Percentiles rank a stretch among this genome's conserved stretches.
These are phyloP conservation scores for Penicillium nordicum DNA, from an alignment of 2,329 filamentous ascomycete genomes.

Conservation along the genomic window DNA sequence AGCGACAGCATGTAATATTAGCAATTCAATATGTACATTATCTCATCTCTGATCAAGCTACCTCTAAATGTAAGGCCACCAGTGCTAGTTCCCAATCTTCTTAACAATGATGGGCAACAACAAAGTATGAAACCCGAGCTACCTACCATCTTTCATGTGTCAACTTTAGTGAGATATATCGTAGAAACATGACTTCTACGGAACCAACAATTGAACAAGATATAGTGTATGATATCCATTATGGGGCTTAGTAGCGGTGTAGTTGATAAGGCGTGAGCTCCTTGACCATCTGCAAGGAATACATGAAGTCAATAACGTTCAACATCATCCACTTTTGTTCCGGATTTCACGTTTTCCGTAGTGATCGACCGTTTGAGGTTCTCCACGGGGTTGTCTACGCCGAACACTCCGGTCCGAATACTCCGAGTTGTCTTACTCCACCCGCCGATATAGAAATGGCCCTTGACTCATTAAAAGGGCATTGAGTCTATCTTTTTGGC, in stretches of 20 bases:
- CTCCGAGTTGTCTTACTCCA: constrained; percentile 1
- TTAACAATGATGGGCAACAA: no score
- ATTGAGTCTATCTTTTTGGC: neutral
- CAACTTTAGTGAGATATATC: no score
- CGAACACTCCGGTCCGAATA: constrained; percentile 10
- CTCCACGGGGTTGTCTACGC: neutral
- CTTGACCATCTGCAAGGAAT: neutral
- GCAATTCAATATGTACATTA: constrained; percentile 4
- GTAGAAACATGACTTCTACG: neutral
- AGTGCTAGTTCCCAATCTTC: no score
- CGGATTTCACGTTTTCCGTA: neutral
- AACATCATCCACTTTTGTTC: neutral
- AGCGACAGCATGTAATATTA: constrained; percentile 4
- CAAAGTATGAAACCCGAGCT: no score
- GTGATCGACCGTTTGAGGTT: neutral
- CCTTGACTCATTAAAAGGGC: constrained; percentile 5
- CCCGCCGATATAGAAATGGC: neutral
- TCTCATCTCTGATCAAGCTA: neutral
- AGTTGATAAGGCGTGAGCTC: neutral
- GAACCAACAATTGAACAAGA: neutral
- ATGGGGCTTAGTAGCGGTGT: neutral
- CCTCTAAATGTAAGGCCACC: no score
- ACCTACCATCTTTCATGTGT: neutral
- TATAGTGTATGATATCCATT: no score
- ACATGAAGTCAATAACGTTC: neutral